phyloP scores from a whole-genome alignment of 371 early-diverging fungal species.

The Neoconidiobolus thromboides region DNA sequence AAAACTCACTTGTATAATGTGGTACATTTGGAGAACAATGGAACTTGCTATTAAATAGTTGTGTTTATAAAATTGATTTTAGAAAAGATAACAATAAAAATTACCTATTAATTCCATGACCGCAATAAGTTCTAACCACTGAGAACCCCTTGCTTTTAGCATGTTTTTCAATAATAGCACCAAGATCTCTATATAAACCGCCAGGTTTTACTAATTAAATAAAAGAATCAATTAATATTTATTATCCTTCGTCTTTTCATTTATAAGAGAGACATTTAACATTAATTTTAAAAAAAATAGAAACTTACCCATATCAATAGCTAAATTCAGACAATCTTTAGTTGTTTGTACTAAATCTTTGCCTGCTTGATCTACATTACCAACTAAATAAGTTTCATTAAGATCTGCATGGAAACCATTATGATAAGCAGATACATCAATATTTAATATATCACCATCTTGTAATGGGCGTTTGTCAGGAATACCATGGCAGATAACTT shows the following conservation, averaged over 20 bases:
- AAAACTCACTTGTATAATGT: conserved; percentile 48
- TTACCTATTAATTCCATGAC: conserved; percentile 69
- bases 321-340: conserved; percentile 63
- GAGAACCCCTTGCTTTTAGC: conserved; percentile 67
- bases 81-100: too few species aligned
- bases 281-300: too few species aligned
- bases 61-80: too few species aligned
- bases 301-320: conserved; percentile 56
- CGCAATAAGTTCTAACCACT: conserved; percentile 82
- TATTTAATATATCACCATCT: conserved; percentile 85
- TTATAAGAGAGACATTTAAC: too few species aligned
- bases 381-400: conserved; percentile 72
- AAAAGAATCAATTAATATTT: too few species aligned
- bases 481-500: conserved; percentile 77
- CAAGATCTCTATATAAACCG: conserved; percentile 72
- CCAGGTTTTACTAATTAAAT: conserved; percentile 33
- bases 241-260: too few species aligned
- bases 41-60: conserved; percentile 23
- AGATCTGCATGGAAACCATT: conserved; percentile 84
- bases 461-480: conserved; percentile 68
- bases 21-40: conserved; percentile 78
- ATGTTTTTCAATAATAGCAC: conserved; percentile 68
- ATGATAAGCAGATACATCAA: conserved; percentile 75
- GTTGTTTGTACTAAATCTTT: conserved; percentile 49
- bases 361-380: conserved; percentile 60